phyloP scores from a whole-genome alignment of 1,284 basidiomycete species.

The Somion occarium region DNA sequence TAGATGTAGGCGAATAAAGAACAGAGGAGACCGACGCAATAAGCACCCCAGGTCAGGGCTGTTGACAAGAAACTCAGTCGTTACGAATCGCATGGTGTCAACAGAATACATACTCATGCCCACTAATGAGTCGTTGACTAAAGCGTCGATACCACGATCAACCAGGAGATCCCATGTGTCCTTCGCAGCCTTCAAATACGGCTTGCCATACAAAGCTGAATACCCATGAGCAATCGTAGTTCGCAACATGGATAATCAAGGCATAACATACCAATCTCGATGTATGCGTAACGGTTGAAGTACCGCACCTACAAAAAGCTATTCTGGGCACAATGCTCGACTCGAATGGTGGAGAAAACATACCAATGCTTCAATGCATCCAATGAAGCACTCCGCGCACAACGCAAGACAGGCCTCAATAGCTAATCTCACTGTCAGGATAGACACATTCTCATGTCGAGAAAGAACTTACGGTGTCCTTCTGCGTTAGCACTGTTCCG shows the following conservation, averaged over 20 bases:
- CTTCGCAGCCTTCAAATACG: constrained; percentile 83
- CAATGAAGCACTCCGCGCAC: constrained; percentile 77
- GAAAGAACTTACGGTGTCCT: constrained; percentile 59
- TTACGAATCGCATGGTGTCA: too few relatives aligned
- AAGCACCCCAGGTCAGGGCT: constrained; percentile 75
- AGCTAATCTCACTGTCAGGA: constrained; percentile 31
- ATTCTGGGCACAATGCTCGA: not conserved
- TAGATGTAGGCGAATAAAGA: constrained; percentile 83
- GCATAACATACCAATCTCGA: constrained; percentile 61
- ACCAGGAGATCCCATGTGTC: constrained; percentile 87
- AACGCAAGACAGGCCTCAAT: constrained; percentile 75
- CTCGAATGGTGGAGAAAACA: not conserved
- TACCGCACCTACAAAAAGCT: constrained; percentile 53
- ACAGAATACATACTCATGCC: constrained; percentile 58
- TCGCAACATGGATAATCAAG: not conserved
- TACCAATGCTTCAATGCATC: constrained; percentile 60
- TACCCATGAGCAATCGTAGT: too few relatives aligned
- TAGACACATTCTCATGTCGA: constrained; percentile 2
- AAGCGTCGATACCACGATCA: constrained; percentile 80
- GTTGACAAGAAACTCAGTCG: not conserved
- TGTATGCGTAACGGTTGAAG: constrained; percentile 84
- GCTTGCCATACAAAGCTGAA: constrained; percentile 80
- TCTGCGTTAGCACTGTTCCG: constrained; percentile 68
- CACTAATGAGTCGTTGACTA: constrained; percentile 84
- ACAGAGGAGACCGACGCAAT: constrained; percentile 72